Evolutionary conservation across 768 basidiomycete species (phyloP), one percentile per base, ranked within the genome.

Genomic region (Chalciporus sphaerocephalus): DNA sequence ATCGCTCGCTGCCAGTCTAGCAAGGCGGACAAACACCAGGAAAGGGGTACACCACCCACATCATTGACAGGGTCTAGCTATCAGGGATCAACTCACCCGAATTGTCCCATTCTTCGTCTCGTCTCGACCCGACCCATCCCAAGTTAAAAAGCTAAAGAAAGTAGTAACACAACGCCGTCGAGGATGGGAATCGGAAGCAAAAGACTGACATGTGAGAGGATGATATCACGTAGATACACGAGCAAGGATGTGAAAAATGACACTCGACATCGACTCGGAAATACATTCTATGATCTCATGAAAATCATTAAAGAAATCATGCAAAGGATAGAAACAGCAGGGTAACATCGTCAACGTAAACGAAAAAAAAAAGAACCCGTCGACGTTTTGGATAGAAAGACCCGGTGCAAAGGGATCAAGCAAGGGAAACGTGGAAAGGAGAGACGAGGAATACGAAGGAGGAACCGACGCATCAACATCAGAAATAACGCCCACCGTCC

Each of bases 401-500:
- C n/a, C n/a, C n/a, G n/a, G n/a, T n/a, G n/a, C n/a, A n/a, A n/a
- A n/a, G n/a, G n/a, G n/a, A n/a, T n/a, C n/a, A 30, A 30, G 12
- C 12, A 8, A 3, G 28, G 28, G 4, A 30, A n/a, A 32, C n/a
- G n/a, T n/a, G n/a, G 13, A 15, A 60, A 59, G 21, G 52, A 61
- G 21, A 38, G 55, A 58, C 58, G 58, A 27, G 27, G 55, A 59
- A 60, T 12, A 39, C 59, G 59, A 59, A 61, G n/a, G n/a, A 39
- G 4, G 38, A 9, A 32, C 5, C 30, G n/a, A 27, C 10, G 11
- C 15, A 32, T 6, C 30, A 32, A 6, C n/a, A 32, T n/a, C 30
- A 25, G 15, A 28, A 11, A 28, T 13, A 5, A n/a, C n/a, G n/a
- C n/a, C n/a, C n/a, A n/a, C n/a, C 4, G 15, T 12, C 28, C 24